Evolutionary conservation across 345 rosid species (phyloP).

Genomic region (Nasturtium officinale): DNA sequence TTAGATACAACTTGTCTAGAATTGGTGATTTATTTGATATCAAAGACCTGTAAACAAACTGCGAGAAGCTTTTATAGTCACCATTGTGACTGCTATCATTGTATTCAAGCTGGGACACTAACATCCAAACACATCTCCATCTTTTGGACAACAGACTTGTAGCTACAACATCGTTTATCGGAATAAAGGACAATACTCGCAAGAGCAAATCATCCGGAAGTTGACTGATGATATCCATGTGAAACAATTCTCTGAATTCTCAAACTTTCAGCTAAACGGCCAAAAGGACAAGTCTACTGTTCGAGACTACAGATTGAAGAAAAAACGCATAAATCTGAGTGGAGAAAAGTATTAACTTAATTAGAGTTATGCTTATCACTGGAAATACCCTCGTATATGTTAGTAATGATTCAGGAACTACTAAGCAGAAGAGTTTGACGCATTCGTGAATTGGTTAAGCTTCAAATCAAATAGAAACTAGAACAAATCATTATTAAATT

Average conservation of each 20-base stretch:
- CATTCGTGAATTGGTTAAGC: background rate
- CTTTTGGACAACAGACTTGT: constrained; percentile 33
- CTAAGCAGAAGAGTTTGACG: background rate
- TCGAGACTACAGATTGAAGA: background rate
- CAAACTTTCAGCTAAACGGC: background rate
- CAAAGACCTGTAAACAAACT: constrained; percentile 31
- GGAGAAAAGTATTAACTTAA: background rate
- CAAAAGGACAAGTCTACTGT: background rate
- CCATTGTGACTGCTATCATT: background rate
- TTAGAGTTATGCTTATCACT: no score
- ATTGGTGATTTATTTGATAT: constrained; percentile 15
- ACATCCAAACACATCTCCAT: constrained; percentile 31
- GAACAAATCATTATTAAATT: no score
- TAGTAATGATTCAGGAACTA: background rate
- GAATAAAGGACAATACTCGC: constrained; percentile 9
- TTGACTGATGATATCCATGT: constrained; percentile 26
- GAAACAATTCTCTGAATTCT: background rate
- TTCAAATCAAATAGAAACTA: no score
- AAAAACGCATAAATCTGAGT: background rate
- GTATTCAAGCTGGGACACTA: constrained; percentile 2
- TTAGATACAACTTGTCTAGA: background rate
- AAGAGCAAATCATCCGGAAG: constrained; percentile 28
- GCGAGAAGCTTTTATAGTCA: background rate
- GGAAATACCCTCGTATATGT: background rate
- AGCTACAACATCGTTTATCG: background rate